Conservation (phyloP, 139 green algal genomes). For the Pseudopediastrum boryanum region DNA sequence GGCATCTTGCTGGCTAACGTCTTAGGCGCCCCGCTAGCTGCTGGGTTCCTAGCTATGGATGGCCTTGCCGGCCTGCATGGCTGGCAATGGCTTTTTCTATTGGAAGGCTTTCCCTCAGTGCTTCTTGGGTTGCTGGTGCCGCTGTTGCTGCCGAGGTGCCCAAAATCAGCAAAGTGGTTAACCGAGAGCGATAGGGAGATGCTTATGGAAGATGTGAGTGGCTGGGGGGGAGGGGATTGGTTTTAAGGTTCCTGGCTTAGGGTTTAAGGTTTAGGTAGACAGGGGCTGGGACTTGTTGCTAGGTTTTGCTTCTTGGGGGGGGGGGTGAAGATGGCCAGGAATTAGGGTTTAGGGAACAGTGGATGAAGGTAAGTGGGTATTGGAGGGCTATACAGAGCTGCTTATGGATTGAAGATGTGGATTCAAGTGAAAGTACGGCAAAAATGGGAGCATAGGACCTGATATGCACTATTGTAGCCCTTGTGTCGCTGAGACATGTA, state of each 20-base stretch:
- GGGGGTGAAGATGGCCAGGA: too few species aligned
- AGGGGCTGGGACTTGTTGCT: too few species aligned
- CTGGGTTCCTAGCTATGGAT: slow-evolving; percentile 35
- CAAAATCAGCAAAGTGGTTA: slow-evolving; percentile 7
- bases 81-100: slow-evolving; percentile 40
- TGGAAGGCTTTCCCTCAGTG: slow-evolving; percentile 34
- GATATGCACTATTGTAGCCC: too few species aligned
- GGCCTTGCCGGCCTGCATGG: slow-evolving; percentile 17
- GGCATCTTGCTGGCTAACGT: slow-evolving; percentile 41
- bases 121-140: slow-evolving; percentile 21
- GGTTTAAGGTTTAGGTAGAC: slow-evolving; percentile 6
- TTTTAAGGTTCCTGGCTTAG: background rate
- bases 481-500: too few species aligned
- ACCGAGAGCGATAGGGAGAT: background rate
- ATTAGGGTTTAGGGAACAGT: too few species aligned
- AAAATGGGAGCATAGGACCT: too few species aligned
- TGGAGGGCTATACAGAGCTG: too few species aligned
- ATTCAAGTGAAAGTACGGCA: too few species aligned
- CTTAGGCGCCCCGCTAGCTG: slow-evolving; percentile 22
- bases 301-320: too few species aligned
- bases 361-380: too few species aligned
- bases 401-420: too few species aligned
- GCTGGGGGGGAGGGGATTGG: too few species aligned
- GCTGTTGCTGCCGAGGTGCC: slow-evolving; percentile 12
- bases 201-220: slow-evolving; percentile 31